phyloP scores from a whole-genome alignment of 2,329 filamentous ascomycete species.

The Fusarium verticillioides region DNA sequence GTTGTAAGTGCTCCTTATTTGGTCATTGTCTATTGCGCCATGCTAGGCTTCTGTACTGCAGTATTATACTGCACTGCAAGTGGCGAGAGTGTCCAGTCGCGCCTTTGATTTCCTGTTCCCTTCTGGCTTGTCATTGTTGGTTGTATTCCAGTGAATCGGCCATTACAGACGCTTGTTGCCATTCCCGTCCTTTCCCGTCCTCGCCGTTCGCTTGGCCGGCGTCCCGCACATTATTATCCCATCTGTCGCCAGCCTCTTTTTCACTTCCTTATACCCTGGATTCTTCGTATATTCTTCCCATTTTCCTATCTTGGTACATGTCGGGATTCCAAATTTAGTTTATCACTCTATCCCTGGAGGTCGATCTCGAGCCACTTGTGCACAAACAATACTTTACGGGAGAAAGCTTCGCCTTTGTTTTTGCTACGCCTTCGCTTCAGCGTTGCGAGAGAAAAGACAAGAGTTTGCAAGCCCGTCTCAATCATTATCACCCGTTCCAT shows the following conservation, averaged over 20 bases:
- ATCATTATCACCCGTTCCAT: constrained; percentile 1
- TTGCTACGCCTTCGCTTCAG: constrained; percentile 14
- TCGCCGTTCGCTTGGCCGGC: constrained; percentile 39
- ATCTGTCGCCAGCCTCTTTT: constrained; percentile 22
- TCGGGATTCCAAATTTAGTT: constrained; percentile 24
- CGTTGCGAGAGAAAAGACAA: constrained; percentile 7
- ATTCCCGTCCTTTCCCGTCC: constrained; percentile 43
- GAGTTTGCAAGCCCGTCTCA: constrained; percentile 10
- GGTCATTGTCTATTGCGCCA: constrained; percentile 27
- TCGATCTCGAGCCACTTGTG: constrained; percentile 8
- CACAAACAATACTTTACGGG: constrained; percentile 13
- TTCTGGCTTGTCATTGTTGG: constrained; percentile 16
- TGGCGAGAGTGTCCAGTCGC: constrained; percentile 18
- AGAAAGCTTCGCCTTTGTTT: constrained; percentile 4
- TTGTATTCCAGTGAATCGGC: constrained; percentile 30
- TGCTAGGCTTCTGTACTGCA: constrained; percentile 9
- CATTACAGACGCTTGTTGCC: constrained; percentile 32
- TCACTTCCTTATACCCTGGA: neutral
- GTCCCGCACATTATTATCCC: constrained; percentile 36
- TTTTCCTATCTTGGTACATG: constrained; percentile 16
- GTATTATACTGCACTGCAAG: constrained; percentile 11
- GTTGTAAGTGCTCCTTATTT: constrained; percentile 29
- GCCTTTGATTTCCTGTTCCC: constrained; percentile 18
- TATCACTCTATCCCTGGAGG: neutral
- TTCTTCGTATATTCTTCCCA: neutral